Base-by-base conservation (phyloP, 2,329 filamentous ascomycete species). In the Calonectria pseudoturangicola region DNA sequence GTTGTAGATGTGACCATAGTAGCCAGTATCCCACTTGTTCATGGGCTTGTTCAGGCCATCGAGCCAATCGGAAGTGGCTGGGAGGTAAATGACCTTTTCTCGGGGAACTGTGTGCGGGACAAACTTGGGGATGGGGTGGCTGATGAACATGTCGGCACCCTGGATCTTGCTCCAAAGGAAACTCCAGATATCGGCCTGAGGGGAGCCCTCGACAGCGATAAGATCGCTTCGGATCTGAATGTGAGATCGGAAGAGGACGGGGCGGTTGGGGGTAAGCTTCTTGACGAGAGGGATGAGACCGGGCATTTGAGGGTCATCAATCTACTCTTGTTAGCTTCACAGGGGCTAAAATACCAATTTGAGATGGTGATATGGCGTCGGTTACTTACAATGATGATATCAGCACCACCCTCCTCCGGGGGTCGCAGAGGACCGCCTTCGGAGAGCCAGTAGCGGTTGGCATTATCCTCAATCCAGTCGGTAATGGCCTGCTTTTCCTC, bases 261-360 rank as follows among this genome's bases (percentile, higher is more conserved):
- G 94, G 15, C 94, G 90, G n/a, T 92, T 83, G 1, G 94, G 93
- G 1, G 93, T 94, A 8, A 88, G 72, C 70, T 90, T 85, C 84
- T 95, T 96, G 80, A 95, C 93, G 41, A 96, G 86, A 4, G 92
- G 92, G 67, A 96, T 94, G 45, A 97, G 86, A 7, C 90, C 91
- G 3, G 94, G 94, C 94, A 96, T 96, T 83, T 97, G 94, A 2
- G 94, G 94, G 77, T 97, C 94, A 78, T 97, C 94, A 66, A 96
- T 91, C 88, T 90, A 63, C 21, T 33, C 36, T 39, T 4, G 66
- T 66, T 25, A 70, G 58, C 50, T 39, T 64, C 13, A 13, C 9
- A 10, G n/a, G n/a, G n/a, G n/a, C n/a, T n/a, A n/a, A 30, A 30
- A 50, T 27, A 45, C 30, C 51, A 21, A 36, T 39, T 63, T 56